These are phyloP conservation scores for Cladosporium cucumerinum DNA, from an alignment of 2,329 filamentous ascomycete genomes.

Conservation along the genomic window DNA sequence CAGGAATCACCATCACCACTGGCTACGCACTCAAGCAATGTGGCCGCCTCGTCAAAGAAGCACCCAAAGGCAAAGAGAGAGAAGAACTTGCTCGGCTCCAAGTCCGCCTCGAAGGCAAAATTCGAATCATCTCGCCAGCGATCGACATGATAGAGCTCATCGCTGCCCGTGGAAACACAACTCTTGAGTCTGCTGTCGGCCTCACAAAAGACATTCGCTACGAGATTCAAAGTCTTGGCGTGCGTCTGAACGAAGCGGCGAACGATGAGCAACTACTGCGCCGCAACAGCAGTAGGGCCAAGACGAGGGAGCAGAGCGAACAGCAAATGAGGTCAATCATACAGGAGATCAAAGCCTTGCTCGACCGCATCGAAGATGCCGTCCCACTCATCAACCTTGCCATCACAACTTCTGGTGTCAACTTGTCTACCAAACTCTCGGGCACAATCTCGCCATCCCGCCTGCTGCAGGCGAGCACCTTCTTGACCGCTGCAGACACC, in stretches of 20 bases:
- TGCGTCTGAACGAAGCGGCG: slow-evolving; percentile 68
- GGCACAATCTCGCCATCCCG: slow-evolving; percentile 84
- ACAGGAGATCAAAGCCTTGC: slow-evolving; percentile 68
- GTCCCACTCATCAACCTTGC: slow-evolving; percentile 90
- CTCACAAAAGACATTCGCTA: slow-evolving; percentile 78
- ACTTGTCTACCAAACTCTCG: slow-evolving; percentile 73
- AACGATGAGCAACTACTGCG: slow-evolving; percentile 56
- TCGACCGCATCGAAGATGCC: slow-evolving; percentile 80
- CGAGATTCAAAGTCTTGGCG: slow-evolving; percentile 77
- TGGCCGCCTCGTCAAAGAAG: slow-evolving; percentile 69
- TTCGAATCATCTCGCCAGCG: slow-evolving; percentile 85
- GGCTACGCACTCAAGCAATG: slow-evolving; percentile 78
- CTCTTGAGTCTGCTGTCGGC: slow-evolving; percentile 77
- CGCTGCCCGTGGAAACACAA: slow-evolving; percentile 71
- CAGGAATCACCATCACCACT: slow-evolving; percentile 80
- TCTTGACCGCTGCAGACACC: slow-evolving; percentile 81
- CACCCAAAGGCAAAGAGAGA: slow-evolving; percentile 65
- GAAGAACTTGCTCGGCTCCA: slow-evolving; percentile 72
- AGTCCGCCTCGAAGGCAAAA: slow-evolving; percentile 75
- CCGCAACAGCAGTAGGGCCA: slow-evolving; percentile 44
- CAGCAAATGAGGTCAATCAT: slow-evolving; percentile 68
- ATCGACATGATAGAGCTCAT: slow-evolving; percentile 92
- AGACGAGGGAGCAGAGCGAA: slow-evolving; percentile 56
- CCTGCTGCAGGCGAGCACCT: slow-evolving; percentile 85
- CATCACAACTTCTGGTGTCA: slow-evolving; percentile 90